Conservation (phyloP, 345 rosid genomes). For the Arabis hirsuta region DNA sequence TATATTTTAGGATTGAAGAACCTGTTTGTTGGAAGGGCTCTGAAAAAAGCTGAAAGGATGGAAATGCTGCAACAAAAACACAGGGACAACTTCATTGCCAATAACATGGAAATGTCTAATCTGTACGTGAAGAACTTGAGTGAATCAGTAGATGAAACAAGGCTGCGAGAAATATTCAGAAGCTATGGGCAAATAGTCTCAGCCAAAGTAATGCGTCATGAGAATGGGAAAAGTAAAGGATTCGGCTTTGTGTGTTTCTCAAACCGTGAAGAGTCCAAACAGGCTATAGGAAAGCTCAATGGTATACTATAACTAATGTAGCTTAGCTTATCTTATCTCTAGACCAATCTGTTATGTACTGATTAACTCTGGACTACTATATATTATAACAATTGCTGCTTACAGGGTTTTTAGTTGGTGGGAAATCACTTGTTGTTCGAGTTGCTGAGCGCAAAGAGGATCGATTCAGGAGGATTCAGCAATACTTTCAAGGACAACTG, state of each 20-base stretch:
- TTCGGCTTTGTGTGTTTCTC: conserved; percentile 85
- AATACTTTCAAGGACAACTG: conserved; percentile 10
- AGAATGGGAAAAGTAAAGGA: conserved; percentile 60
- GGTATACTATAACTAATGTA: conserved; percentile 46
- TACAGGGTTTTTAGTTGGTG: conserved; percentile 54
- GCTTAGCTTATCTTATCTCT: conserved; percentile 17
- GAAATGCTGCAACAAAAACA: conserved; percentile 48
- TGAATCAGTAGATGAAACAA: conserved; percentile 50
- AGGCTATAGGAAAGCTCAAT: conserved; percentile 54
- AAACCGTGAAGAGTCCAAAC: conserved; percentile 59
- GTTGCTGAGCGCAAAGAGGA: conserved; percentile 65
- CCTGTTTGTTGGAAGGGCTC: conserved; percentile 67
- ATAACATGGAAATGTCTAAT: conserved; percentile 47
- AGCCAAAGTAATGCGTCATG: conserved; percentile 60
- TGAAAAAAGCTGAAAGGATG: conserved; percentile 62
- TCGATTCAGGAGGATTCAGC: conserved; percentile 47
- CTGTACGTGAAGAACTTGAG: conserved; percentile 72
- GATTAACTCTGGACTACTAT: conserved; percentile 3
- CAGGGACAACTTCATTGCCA: conserved; percentile 39
- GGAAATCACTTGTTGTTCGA: conserved; percentile 57
- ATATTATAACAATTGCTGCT: neutral
- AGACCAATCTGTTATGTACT: conserved; percentile 18
- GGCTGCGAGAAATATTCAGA: conserved; percentile 54
- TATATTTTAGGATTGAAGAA: conserved; percentile 32
- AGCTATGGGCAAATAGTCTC: conserved; percentile 58